Evolutionary conservation across 2,329 filamentous ascomycete species (phyloP).

Genomic region (Verticillium alfalfae): DNA sequence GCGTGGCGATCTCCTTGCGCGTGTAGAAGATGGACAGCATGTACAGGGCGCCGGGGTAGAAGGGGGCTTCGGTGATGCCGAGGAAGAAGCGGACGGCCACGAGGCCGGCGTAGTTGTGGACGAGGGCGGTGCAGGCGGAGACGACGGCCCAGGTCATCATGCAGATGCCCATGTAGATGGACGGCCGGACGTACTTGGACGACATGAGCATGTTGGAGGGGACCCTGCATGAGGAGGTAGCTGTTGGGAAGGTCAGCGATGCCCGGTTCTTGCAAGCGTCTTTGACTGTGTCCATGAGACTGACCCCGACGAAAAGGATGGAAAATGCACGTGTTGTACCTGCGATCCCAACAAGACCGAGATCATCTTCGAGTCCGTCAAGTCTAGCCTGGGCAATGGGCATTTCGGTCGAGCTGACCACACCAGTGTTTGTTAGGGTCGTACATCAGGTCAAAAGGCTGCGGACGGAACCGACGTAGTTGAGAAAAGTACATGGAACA

Average conservation of each 20-base stretch:
- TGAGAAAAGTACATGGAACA: slow-evolving; percentile 10
- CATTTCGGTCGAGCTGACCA: slow-evolving; percentile 40
- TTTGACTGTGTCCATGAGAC: neutral
- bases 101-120: slow-evolving; percentile 33
- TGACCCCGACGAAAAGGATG: slow-evolving; percentile 21
- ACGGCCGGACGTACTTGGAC: slow-evolving; percentile 35
- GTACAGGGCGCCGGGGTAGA: slow-evolving; percentile 25
- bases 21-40: slow-evolving; percentile 50
- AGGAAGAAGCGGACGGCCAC: slow-evolving; percentile 35
- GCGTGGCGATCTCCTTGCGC: slow-evolving; percentile 35
- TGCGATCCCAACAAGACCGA: slow-evolving; percentile 37
- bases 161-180: slow-evolving; percentile 43
- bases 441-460: slow-evolving; percentile 3
- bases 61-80: slow-evolving; percentile 33
- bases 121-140: slow-evolving; percentile 32
- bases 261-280: neutral
- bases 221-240: slow-evolving; percentile 40
- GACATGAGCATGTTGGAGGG: slow-evolving; percentile 41
- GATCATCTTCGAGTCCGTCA: slow-evolving; percentile 44
- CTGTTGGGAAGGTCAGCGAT: slow-evolving; percentile 14
- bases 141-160: slow-evolving; percentile 37
- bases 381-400: slow-evolving; percentile 51
- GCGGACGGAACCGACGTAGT: slow-evolving; percentile 16
- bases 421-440: slow-evolving; percentile 31
- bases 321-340: slow-evolving; percentile 25